Conservation (phyloP, 2,329 filamentous ascomycete species). For the Alternaria gansuensis region DNA sequence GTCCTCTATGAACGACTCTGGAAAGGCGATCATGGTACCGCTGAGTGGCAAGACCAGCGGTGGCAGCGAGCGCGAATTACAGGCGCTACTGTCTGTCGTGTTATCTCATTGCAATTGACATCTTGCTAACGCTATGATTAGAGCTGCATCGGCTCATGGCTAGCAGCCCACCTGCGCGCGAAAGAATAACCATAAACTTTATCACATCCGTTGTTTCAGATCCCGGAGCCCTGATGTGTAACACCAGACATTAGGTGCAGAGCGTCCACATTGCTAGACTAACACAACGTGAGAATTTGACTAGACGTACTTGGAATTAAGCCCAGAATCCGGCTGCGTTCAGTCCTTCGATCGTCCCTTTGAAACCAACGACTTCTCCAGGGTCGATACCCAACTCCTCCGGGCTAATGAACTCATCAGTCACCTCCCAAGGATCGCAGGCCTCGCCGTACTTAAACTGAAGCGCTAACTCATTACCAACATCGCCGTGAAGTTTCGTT, state of each 20-base stretch:
- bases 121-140: background rate
- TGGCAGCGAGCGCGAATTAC: background rate
- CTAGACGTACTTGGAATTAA: background rate
- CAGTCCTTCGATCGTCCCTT: constrained; percentile 29
- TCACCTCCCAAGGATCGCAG: constrained; percentile 39
- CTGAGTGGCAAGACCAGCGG: background rate
- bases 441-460: constrained; percentile 43
- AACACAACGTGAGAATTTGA: background rate
- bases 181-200: background rate
- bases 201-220: background rate
- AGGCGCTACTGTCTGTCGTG: background rate
- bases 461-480: constrained; percentile 36
- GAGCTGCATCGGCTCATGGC: background rate
- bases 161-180: background rate
- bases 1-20: background rate
- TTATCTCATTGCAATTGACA: background rate
- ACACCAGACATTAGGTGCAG: no score
- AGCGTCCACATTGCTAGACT: no score
- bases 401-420: constrained; percentile 33
- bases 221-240: background rate
- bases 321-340: constrained; percentile 11
- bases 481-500: constrained; percentile 31
- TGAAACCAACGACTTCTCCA: constrained; percentile 39
- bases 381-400: constrained; percentile 37
- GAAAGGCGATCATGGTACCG: background rate